phyloP scores from a whole-genome alignment of 1,284 basidiomycete genomes.

The Sporisorium reilianum region DNA sequence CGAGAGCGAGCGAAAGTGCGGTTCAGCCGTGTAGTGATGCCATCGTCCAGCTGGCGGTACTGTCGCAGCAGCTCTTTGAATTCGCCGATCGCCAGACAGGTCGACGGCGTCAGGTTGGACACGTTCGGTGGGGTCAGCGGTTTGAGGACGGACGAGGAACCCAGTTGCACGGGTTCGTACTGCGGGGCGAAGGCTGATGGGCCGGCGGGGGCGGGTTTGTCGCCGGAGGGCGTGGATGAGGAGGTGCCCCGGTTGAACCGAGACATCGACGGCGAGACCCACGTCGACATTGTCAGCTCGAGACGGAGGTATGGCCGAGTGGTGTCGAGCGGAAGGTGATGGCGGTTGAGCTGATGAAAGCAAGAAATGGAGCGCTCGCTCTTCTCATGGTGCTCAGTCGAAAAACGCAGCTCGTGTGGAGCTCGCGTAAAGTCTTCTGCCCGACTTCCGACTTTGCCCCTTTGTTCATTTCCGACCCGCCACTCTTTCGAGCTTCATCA shows the following conservation, averaged over 20 bases:
- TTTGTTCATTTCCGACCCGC: too few species aligned
- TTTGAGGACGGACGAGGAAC: constrained; percentile 35
- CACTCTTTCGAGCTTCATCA: not conserved
- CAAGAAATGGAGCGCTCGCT: too few species aligned
- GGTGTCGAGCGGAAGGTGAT: not conserved
- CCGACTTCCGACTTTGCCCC: not conserved
- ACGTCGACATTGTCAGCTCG: constrained; percentile 46
- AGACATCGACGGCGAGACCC: constrained; percentile 41
- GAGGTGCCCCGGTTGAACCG: constrained; percentile 23
- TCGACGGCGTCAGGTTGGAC: constrained; percentile 44
- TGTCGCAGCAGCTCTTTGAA: constrained; percentile 63
- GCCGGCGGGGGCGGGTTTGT: not conserved
- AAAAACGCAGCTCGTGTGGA: not conserved
- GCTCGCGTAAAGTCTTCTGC: not conserved
- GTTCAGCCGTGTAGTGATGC: constrained; percentile 61
- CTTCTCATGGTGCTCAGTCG: not conserved
- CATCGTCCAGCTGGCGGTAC: constrained; percentile 64
- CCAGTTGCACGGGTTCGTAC: constrained; percentile 39
- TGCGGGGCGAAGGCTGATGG: constrained; percentile 14
- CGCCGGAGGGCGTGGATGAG: not conserved
- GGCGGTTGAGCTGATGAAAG: too few species aligned
- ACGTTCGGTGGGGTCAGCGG: constrained; percentile 43
- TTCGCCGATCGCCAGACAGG: constrained; percentile 55
- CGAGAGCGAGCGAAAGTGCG: constrained; percentile 56
- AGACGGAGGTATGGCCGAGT: too few species aligned